Percentiles rank a stretch among this genome's conserved stretches.
Evolutionary conservation across 192 early-diverging fungal genomes (phyloP).

Genomic region (Polychytrium aggregatum): DNA sequence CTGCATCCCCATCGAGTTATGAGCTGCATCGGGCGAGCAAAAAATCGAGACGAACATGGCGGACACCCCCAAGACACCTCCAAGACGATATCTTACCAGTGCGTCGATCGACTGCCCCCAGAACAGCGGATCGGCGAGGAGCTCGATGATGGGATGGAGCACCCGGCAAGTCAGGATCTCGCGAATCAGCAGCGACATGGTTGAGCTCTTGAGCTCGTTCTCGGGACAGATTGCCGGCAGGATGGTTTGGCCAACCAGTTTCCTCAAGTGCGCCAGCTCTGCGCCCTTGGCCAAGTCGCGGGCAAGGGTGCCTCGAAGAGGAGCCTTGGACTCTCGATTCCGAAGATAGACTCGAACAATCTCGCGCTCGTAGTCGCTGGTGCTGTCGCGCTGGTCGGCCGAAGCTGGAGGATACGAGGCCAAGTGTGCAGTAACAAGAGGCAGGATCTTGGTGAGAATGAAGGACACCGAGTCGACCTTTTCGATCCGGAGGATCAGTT

Average conservation of each 20-base stretch:
- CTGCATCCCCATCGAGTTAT: too few relatives aligned
- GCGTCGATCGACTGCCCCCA: slow-evolving; percentile 71
- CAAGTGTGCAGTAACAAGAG: slow-evolving; percentile 62
- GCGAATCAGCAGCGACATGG: slow-evolving; percentile 53
- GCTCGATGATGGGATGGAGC: slow-evolving; percentile 53
- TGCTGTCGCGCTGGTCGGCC: slow-evolving; percentile 39
- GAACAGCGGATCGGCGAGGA: slow-evolving; percentile 73
- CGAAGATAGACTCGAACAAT: too few relatives aligned
- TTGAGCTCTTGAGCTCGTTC: slow-evolving; percentile 41
- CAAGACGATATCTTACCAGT: too few relatives aligned
- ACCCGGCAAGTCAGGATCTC: slow-evolving; percentile 65
- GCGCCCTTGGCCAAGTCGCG: slow-evolving; percentile 41
- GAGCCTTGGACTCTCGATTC: too few relatives aligned
- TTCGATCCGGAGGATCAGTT: slow-evolving; percentile 27
- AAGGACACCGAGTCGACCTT: slow-evolving; percentile 51
- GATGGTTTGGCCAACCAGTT: slow-evolving; percentile 43
- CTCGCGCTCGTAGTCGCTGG: slow-evolving; percentile 41
- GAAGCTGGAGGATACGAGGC: slow-evolving; percentile 44
- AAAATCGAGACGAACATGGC: too few relatives aligned
- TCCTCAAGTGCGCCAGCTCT: slow-evolving; percentile 46
- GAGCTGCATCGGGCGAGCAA: too few relatives aligned
- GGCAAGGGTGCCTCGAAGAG: too few relatives aligned
- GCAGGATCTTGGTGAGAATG: slow-evolving; percentile 48
- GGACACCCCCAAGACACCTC: too few relatives aligned
- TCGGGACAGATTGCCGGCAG: slow-evolving; percentile 53